A percentile compares a stretch with the other conserved stretches of the same genome.
phyloP scores from a whole-genome alignment of 345 rosid genomes.

The Atalantia buxifolia region DNA sequence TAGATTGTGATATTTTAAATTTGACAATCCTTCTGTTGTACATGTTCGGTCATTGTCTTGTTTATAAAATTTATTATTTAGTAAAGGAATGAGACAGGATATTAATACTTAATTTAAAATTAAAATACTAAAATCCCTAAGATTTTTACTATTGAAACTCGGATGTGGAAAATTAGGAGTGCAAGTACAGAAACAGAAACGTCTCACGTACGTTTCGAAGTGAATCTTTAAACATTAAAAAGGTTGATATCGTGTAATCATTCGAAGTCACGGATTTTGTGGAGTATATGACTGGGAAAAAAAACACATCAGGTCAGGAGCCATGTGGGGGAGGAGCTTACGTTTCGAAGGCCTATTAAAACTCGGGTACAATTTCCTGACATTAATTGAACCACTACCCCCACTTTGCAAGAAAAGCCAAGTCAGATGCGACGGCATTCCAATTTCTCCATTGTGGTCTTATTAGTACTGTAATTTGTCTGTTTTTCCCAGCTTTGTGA shows the following conservation, averaged over 20 bases:
- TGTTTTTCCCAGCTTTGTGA: background rate
- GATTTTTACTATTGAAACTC: no score
- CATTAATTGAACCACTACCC: background rate
- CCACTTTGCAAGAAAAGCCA: background rate
- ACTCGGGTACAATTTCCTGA: background rate
- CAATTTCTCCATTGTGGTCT: background rate
- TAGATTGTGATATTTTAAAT: no score
- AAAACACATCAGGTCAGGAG: background rate
- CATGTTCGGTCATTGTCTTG: no score
- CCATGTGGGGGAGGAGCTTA: background rate
- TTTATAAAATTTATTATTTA: no score
- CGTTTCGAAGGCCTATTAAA: background rate
- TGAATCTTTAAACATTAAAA: background rate
- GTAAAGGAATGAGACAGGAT: no score
- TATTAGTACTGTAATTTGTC: background rate
- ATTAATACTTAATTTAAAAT: no score
- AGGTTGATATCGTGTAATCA: background rate
- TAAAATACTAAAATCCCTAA: no score
- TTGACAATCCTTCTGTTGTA: no score
- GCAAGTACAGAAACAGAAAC: background rate
- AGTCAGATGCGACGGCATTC: background rate
- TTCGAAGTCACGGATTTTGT: background rate
- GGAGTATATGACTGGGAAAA: background rate
- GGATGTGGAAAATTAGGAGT: no score
- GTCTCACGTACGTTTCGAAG: background rate